phyloP scores from a whole-genome alignment of 305 asterid genomes.

The Rubia occidens region DNA sequence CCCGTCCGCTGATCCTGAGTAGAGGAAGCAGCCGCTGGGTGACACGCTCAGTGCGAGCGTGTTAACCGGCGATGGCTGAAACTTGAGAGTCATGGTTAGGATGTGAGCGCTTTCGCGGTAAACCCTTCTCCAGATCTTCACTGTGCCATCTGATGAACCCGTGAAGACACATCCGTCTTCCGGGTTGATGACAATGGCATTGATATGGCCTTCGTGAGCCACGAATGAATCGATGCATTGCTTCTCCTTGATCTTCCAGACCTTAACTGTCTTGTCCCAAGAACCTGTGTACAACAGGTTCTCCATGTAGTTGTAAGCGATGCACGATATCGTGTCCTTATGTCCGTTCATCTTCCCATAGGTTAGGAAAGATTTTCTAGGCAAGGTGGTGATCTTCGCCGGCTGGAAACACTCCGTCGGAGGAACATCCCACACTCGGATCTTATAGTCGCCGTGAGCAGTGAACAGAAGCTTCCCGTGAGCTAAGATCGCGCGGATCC shows the following conservation, averaged over 20 bases:
- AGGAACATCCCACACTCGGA: conserved; percentile 57
- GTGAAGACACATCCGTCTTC: conserved; percentile 67
- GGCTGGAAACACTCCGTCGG: conserved; percentile 30
- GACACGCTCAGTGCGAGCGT: conserved; percentile 40
- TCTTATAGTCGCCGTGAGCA: conserved; percentile 47
- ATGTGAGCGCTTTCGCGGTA: conserved; percentile 43
- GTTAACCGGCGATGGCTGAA: conserved; percentile 55
- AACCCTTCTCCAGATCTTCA: conserved; percentile 66
- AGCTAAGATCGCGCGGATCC: conserved; percentile 46
- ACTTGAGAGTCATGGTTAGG: conserved; percentile 54
- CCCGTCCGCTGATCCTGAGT: conserved; percentile 70
- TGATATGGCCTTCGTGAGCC: conserved; percentile 66
- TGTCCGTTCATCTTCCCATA: conserved; percentile 27
- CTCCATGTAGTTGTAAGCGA: conserved; percentile 50
- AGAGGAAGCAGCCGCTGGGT: conserved; percentile 32
- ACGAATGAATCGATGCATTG: conserved; percentile 48
- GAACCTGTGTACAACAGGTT: conserved; percentile 69
- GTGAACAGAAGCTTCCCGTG: conserved; percentile 43
- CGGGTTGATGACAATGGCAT: conserved; percentile 47
- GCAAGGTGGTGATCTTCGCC: conserved; percentile 41
- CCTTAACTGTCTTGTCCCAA: conserved; percentile 55
- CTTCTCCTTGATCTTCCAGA: conserved; percentile 46
- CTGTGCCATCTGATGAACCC: conserved; percentile 59
- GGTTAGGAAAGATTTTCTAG: conserved; percentile 37
- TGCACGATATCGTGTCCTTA: conserved; percentile 39